Base-by-base conservation (phyloP, 108 stramenopile genomes). In the Fistulifera pelliculosa region DNA sequence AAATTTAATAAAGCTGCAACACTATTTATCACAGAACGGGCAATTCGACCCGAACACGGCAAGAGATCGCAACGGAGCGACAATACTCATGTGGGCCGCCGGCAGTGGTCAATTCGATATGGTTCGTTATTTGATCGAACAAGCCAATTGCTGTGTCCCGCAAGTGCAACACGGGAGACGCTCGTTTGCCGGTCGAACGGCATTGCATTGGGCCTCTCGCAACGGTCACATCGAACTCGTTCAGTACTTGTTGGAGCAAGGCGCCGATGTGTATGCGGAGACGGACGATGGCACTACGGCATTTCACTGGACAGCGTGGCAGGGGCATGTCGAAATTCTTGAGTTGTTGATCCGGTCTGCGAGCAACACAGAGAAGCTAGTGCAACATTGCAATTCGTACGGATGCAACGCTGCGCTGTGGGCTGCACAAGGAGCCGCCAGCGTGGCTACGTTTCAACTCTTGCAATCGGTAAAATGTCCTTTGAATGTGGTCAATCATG, bases 301-400 rank as follows among this genome's bases (percentile, higher is more conserved):
- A 19, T 86, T 94, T 58, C 74, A 87, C 44, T 90, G 87, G 80
- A 86, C 93, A 11, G 62, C 69, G 7, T 94, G 89, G 88, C 85
- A 88, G 61, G 84, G 85, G 0, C 84, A 94, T 62, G 50, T 82
- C 16, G 50, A 58, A 14, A 58, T 88, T 14, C 81, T 93, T 83
- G 54, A 76, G 21, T 78, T 68, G 38, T 57, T 90, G 24, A 69
- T 87, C 15, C 31, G 15, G 2, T 35, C 17, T 4, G 16, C 51
- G 8, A 6, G 11, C 11, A 11, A 45, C 6, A 8, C 6, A 45
- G 11, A 45, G 14, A 19, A 11, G 6, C 16, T 19, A 6, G 44
- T 45, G 11, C 67, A 82, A 38, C 47, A 42, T 2, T 16, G 47
- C 21, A 93, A 93, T 60, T 56, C 41, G 3, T 93, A 77, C 61